Evolutionary conservation across 2,329 filamentous ascomycete genomes (phyloP), one percentile per base, ranked within the genome.

Genomic region (Keithomyces neogunnii): DNA sequence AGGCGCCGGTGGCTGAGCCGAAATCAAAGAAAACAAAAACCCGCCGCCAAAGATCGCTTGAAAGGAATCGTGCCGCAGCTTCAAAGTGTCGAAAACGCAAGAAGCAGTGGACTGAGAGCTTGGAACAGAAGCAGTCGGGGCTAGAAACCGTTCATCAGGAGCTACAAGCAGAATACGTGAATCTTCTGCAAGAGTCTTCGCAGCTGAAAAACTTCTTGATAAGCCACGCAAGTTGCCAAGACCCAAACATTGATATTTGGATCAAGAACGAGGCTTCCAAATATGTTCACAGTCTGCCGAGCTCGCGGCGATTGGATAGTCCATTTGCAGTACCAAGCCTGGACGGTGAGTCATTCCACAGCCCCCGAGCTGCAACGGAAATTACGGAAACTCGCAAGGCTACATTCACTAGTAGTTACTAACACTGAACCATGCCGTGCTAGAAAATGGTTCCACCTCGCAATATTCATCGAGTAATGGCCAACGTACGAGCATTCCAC

Each of bases 11-110:
- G 19, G 19, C 19, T 19, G 19, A 19, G 19, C 19, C 19, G 19
- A 19, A 19, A 19, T 35, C 9, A 6, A 38, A 47, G 36, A 51
- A 47, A n/a, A 51, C 42, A 5, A 31, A 30, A 7, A 47, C 36
- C 32, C 53, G 78, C 58, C 72, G 80, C 31, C 74, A 71, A 54
- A 76, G 75, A 55, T 84, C 82, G 58, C 73, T 88, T 0, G 82
- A 87, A 65, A 79, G 85, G 54, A 90, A 90, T 63, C 76, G 86
- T 8, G 70, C 86, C 2, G 86, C 86, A 0, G 86, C 86, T 1
- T 85, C 82, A 63, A 89, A 88, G 62, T 89, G 85, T 61, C 79
- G 86, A 3, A 78, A 85, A 60, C 88, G 87, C 66, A 80, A 79
- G 60, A 81, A 80, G 65, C 67, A 72, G 57, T 78, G 73, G 70